These are phyloP conservation scores for Aspergillus latus DNA, from an alignment of 2,329 filamentous ascomycete genomes.

Conservation along the genomic window DNA sequence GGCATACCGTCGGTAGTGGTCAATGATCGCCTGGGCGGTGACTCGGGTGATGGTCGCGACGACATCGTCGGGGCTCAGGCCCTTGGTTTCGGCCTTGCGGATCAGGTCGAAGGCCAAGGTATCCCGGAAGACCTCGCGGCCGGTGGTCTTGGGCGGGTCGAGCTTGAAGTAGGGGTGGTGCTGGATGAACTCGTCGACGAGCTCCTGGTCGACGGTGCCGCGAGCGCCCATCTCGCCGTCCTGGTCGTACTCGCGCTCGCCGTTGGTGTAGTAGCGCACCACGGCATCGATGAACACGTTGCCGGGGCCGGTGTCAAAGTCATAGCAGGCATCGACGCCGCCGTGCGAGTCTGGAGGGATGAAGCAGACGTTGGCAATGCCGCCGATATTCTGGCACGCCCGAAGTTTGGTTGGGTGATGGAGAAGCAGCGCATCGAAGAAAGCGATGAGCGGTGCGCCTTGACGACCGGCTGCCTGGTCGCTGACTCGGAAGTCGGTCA, in stretches of 20 bases:
- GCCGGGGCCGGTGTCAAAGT: constrained; percentile 59
- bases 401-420: constrained; percentile 58
- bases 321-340: constrained; percentile 45
- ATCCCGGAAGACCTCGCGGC: constrained; percentile 55
- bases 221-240: constrained; percentile 53
- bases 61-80: constrained; percentile 1
- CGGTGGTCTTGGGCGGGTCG: constrained; percentile 58
- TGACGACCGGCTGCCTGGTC: constrained; percentile 59
- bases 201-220: constrained; percentile 47
- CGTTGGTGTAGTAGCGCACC: constrained; percentile 55
- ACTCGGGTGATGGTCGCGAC: constrained; percentile 48
- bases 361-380: constrained; percentile 62
- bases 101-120: constrained; percentile 3
- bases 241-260: constrained; percentile 51
- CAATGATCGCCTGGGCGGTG: constrained; percentile 59
- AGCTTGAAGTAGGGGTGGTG: constrained; percentile 51
- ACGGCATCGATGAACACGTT: constrained; percentile 59
- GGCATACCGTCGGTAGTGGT: constrained; percentile 52
- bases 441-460: constrained; percentile 57
- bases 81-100: constrained; percentile 1
- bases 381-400: constrained; percentile 62
- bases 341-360: constrained; percentile 50
- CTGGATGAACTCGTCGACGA: constrained; percentile 54
- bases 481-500: constrained; percentile 59
- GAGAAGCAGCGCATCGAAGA: constrained; percentile 58